These are phyloP conservation scores for Leishmania mexicana DNA, from an alignment of 208 protist genomes.

Conservation along the genomic window DNA sequence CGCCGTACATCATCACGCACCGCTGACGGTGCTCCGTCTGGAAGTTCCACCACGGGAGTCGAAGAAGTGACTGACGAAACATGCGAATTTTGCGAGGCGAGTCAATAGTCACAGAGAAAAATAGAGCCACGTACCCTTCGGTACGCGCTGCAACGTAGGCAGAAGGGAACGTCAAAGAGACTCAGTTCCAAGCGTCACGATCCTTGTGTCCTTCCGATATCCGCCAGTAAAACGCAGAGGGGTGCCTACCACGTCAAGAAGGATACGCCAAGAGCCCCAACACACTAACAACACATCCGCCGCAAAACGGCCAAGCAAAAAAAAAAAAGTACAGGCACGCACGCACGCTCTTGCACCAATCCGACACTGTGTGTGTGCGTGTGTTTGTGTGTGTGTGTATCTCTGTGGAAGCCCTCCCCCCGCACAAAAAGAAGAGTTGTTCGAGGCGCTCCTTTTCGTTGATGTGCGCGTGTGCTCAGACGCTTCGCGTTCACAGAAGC, in stretches of 20 bases:
- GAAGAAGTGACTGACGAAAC: slow-evolving; percentile 63
- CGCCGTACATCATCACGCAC: slow-evolving; percentile 90
- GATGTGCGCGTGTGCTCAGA: background rate
- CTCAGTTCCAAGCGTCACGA: background rate
- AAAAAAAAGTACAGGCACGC: background rate
- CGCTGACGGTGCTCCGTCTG: slow-evolving; percentile 91
- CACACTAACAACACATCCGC: background rate
- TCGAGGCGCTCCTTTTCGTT: background rate
- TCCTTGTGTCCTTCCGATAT: background rate
- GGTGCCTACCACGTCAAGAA: background rate
- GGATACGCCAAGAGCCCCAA: background rate
- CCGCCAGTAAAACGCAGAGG: background rate
- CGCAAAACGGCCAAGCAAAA: background rate
- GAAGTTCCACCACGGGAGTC: slow-evolving; percentile 93
- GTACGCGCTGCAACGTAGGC: background rate
- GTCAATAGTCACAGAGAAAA: background rate
- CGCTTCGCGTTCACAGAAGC: background rate
- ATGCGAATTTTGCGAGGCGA: slow-evolving; percentile 32
- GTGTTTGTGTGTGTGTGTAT: background rate
- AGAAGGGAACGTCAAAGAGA: background rate
- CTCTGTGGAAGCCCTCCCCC: background rate
- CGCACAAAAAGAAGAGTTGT: background rate
- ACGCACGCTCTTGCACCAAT: background rate
- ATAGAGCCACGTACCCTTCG: background rate
- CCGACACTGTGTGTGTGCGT: background rate